A percentile compares a stretch with the other conserved stretches of the same genome.
Conservation (phyloP, 116 monocot species). For the Zostera marina region DNA sequence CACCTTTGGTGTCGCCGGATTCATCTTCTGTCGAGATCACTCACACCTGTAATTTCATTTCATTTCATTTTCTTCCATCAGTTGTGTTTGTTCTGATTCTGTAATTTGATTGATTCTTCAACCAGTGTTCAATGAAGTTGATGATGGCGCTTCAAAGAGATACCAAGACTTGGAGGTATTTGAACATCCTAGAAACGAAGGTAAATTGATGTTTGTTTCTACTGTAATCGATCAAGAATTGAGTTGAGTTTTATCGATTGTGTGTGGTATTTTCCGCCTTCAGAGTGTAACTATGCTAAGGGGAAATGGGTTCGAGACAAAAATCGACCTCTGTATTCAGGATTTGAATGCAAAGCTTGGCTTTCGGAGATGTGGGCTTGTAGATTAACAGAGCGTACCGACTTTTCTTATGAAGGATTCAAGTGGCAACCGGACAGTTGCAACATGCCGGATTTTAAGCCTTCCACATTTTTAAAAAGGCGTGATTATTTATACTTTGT, state of each 20-base stretch:
- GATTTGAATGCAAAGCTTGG: constrained; percentile 82
- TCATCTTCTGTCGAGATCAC: background rate
- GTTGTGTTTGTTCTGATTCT: too few species aligned
- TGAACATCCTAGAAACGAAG: too few species aligned
- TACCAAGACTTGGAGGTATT: too few species aligned
- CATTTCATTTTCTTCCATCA: too few species aligned
- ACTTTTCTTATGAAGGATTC: constrained; percentile 71
- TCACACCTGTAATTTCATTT: too few species aligned
- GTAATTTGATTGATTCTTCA: too few species aligned
- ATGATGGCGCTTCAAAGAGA: too few species aligned
- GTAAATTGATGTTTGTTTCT: too few species aligned
- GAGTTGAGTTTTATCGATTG: too few species aligned
- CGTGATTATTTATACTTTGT: background rate
- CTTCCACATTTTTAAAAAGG: constrained; percentile 45
- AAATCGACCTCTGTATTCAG: constrained; percentile 67
- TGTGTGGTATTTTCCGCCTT: background rate
- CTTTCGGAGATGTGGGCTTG: constrained; percentile 95
- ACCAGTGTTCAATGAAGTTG: too few species aligned
- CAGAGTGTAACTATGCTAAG: constrained; percentile 69
- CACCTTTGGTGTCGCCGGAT: constrained; percentile 6
- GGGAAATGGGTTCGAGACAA: constrained; percentile 76
- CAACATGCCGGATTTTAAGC: constrained; percentile 59
- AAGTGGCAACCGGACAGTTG: constrained; percentile 72
- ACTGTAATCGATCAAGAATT: too few species aligned
- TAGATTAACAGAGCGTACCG: constrained; percentile 47